phyloP scores from a whole-genome alignment of 352 stramenopile genomes.

The Saprolegnia parasitica region DNA sequence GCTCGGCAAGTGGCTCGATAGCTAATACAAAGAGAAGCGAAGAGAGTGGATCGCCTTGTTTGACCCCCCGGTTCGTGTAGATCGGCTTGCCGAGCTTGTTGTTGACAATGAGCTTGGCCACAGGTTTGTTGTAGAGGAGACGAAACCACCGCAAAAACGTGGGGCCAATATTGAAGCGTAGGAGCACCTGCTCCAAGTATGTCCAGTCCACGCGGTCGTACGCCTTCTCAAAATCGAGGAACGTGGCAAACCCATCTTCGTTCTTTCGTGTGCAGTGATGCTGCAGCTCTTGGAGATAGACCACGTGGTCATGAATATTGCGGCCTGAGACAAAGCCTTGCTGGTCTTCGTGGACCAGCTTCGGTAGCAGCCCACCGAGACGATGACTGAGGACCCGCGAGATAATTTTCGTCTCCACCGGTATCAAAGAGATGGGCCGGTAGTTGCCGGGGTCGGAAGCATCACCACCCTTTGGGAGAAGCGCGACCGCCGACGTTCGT shows the following conservation, averaged over 20 bases:
- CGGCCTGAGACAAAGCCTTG: constrained; percentile 7
- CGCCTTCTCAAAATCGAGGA: constrained; percentile 9
- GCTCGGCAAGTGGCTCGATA: not conserved
- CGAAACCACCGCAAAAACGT: not conserved
- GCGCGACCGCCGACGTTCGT: not conserved
- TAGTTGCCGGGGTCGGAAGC: constrained; percentile 1
- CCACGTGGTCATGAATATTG: not conserved
- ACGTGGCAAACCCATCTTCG: not conserved
- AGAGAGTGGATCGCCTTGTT: not conserved
- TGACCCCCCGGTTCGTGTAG: not conserved
- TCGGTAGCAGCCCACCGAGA: not conserved
- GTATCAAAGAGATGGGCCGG: not conserved
- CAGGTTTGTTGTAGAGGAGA: constrained; percentile 2
- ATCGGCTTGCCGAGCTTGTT: not conserved
- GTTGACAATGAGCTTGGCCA: not conserved
- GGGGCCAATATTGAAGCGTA: constrained; percentile 27
- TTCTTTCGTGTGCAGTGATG: not conserved
- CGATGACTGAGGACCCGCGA: not conserved
- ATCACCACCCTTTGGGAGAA: not conserved
- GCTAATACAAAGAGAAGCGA: not conserved
- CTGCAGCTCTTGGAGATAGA: constrained; percentile 1
- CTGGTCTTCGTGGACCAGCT: constrained; percentile 7
- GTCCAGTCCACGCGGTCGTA: constrained; percentile 8
- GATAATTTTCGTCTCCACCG: not conserved
- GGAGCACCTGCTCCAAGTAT: constrained; percentile 9